Evolutionary conservation across 2,329 filamentous ascomycete genomes (phyloP).

Genomic region (Aspergillus sergii): DNA sequence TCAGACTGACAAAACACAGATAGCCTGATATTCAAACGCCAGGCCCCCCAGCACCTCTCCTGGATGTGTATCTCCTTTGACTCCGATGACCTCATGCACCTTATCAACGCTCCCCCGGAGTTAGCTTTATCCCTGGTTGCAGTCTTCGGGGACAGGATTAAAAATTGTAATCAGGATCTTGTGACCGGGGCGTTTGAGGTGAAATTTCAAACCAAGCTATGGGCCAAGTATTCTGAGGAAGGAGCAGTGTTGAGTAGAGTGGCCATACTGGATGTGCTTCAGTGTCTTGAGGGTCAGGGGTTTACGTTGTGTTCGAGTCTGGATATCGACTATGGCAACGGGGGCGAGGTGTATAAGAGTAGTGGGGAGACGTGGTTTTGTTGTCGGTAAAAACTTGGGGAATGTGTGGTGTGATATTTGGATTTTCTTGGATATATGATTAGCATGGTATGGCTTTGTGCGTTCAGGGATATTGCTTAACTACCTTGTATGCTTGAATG

Average conservation of each 20-base stretch:
- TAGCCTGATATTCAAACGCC: not conserved
- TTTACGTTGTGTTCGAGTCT: not conserved
- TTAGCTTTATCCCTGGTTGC: not conserved
- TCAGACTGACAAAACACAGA: not conserved
- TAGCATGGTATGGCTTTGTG: no score
- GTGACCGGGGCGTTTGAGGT: not conserved
- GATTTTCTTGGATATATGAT: no score
- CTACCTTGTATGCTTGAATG: no score
- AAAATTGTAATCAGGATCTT: not conserved
- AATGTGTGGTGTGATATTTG: no score
- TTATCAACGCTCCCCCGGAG: not conserved
- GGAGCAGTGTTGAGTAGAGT: not conserved
- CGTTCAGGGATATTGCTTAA: conserved; percentile 19
- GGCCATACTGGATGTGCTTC: not conserved
- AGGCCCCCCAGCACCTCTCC: not conserved
- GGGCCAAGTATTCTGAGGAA: not conserved
- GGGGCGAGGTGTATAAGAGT: not conserved
- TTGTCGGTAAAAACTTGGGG: no score
- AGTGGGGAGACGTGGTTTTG: not conserved
- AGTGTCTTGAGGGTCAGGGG: not conserved
- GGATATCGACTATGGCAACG: not conserved
- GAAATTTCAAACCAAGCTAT: not conserved
- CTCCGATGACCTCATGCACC: not conserved
- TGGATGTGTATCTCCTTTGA: not conserved
- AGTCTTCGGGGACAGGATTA: not conserved